phyloP scores from a whole-genome alignment of 1,284 basidiomycete species.

The Pseudozyma thailandica region DNA sequence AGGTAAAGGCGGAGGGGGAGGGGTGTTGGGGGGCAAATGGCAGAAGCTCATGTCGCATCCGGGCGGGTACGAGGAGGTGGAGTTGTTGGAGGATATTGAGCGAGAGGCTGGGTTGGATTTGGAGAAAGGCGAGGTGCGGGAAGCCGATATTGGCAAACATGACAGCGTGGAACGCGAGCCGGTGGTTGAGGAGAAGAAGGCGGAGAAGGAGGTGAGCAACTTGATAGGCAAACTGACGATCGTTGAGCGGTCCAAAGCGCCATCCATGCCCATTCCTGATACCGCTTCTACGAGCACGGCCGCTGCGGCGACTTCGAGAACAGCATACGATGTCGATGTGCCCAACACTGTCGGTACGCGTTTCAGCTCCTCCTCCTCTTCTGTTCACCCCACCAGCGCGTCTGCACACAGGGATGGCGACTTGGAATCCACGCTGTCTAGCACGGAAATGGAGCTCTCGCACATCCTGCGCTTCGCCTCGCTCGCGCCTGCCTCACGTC shows the following conservation, averaged over 20 bases:
- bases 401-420: background rate
- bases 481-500: conserved; percentile 13
- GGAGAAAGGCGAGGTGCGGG: background rate
- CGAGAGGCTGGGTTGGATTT: conserved; percentile 13
- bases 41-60: conserved; percentile 85
- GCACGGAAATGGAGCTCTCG: conserved; percentile 9
- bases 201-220: conserved; percentile 6
- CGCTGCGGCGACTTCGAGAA: conserved; percentile 1
- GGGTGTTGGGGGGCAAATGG: conserved; percentile 78
- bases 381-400: background rate
- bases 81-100: conserved; percentile 47
- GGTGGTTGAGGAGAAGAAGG: background rate
- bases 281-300: background rate
- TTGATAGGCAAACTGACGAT: conserved; percentile 21
- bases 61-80: conserved; percentile 75
- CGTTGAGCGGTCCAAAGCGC: conserved; percentile 9
- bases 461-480: conserved; percentile 31
- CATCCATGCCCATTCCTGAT: background rate
- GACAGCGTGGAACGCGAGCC: background rate
- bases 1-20: conserved; percentile 1
- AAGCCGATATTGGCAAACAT: no score
- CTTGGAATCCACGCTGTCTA: conserved; percentile 4
- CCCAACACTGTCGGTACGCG: conserved; percentile 29
- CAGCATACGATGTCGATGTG: conserved; percentile 26
- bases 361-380: conserved; percentile 3